Conservation (phyloP, 805 yeast genomes). For the Wickerhamomyces chaumierensis region DNA sequence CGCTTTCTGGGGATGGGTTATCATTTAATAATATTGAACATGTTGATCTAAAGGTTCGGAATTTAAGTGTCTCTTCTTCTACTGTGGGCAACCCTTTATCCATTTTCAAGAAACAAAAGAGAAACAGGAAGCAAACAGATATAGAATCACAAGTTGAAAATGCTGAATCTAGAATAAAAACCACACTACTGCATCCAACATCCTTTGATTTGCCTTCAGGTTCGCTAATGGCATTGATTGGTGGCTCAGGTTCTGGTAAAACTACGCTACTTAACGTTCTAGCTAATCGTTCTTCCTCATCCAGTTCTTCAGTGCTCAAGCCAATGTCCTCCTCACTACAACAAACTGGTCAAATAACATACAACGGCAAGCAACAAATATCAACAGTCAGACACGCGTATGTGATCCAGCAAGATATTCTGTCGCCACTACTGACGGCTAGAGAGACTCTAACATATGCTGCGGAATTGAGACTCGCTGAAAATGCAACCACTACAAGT, state of each 20-base stretch:
- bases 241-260: constrained; percentile 86
- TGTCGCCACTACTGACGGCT: constrained; percentile 62
- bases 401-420: constrained; percentile 66
- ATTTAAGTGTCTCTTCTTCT: constrained; percentile 7
- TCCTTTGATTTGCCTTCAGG: constrained; percentile 58
- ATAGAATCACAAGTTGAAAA: not conserved
- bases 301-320: constrained; percentile 13
- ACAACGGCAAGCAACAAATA: constrained; percentile 16
- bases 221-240: constrained; percentile 69
- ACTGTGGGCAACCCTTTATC: not conserved
- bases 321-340: constrained; percentile 11
- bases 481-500: constrained; percentile 22
- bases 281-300: constrained; percentile 36
- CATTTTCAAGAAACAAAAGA: too few species aligned
- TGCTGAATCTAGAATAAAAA: not conserved
- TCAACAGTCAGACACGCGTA: constrained; percentile 33
- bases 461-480: constrained; percentile 59
- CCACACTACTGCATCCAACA: constrained; percentile 20
- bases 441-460: constrained; percentile 63
- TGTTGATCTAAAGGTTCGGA: constrained; percentile 8
- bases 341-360: constrained; percentile 31
- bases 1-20: too few species aligned
- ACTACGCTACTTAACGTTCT: constrained; percentile 67
- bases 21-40: constrained; percentile 10
- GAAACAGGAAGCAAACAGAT: not conserved